Evolutionary conservation across 2,329 filamentous ascomycete genomes (phyloP).

Genomic region (Emergomyces orientalis): DNA sequence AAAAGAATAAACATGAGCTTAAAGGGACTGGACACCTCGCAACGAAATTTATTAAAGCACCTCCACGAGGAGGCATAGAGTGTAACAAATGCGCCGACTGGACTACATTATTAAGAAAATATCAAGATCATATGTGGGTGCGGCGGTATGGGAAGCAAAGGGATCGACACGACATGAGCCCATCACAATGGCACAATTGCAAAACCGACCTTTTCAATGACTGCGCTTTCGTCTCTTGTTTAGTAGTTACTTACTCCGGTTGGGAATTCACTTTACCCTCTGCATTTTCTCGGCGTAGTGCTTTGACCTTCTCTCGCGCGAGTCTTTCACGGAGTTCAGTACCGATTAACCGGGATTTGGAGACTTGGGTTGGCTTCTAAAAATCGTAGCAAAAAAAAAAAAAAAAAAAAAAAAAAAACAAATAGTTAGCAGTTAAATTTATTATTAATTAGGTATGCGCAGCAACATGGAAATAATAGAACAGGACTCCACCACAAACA

Average conservation of each 20-base stretch:
- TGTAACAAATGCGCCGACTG: background rate
- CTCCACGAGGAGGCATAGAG: background rate
- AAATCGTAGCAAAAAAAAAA: constrained; percentile 8
- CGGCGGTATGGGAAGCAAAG: background rate
- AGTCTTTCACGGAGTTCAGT: constrained; percentile 31
- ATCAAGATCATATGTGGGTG: background rate
- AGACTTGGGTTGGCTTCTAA: constrained; percentile 13
- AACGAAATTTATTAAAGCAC: background rate
- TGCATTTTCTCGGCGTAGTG: constrained; percentile 25
- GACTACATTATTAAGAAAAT: background rate
- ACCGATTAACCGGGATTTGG: constrained; percentile 21
- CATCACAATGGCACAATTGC: background rate
- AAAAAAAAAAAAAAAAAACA: constrained; percentile 15
- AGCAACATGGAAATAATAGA: background rate
- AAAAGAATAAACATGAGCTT: background rate
- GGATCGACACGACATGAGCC: background rate
- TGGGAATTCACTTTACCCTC: constrained; percentile 15
- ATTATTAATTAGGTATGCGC: background rate
- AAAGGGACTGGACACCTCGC: background rate
- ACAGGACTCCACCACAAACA: constrained; percentile 10
- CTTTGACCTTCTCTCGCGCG: constrained; percentile 30
- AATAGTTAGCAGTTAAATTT: constrained; percentile 8
- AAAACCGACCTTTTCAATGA: background rate
- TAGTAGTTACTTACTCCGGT: constrained; percentile 14
- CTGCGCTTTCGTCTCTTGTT: constrained; percentile 1